Evolutionary conservation across 768 basidiomycete genomes (phyloP), one percentile per base, ranked within the genome.

Genomic region (Mycena crocata): DNA sequence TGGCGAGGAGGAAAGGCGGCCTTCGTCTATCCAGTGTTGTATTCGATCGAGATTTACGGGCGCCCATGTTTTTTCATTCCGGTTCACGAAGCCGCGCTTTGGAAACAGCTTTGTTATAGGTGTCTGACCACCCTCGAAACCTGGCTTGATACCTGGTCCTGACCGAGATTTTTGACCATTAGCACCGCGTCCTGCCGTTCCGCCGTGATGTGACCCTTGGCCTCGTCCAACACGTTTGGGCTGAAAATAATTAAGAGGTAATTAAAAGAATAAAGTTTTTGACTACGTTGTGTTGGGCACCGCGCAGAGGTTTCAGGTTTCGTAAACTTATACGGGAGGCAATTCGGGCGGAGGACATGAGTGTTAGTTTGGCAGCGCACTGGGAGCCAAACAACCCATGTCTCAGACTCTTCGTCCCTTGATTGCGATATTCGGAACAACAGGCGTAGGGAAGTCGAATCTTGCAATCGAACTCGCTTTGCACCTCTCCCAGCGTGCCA

Each of bases 101-200:
- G 98, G 98, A 75, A 96, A 93, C 46, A 90, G 83, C 68, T 94
- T 90, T 7, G 93, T 91, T 58, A 99, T 89, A 17, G 97, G 94
- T 6, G 97, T 98, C 78, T 98, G 97, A 68, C 98, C 98, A 75
- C 98, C 98, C 79, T 98, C 98, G 69, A 98, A 99, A 8, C 94
- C 91, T 30, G 88, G 84, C 71, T 86, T 87, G 32, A 94, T 92
- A 6, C 95, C 93, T 64, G 91, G 89, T 2, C 96, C 96, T 6
- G 94, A 89, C 67, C 97, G 89, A 39, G 98, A 91, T 65, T 96
- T 96, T 79, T 97, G 95, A 71, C 98, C 98, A 73, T 99, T 99
- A 78, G 93, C 87, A 80, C 98, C 98, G 60, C 95, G 87, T 70
- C 95, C 95, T 13, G 96, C 92, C 1, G 97, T 98, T 67, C 95